phyloP scores from a whole-genome alignment of 1,139 yeast genomes.

The Scheffersomyces illinoinensis region DNA sequence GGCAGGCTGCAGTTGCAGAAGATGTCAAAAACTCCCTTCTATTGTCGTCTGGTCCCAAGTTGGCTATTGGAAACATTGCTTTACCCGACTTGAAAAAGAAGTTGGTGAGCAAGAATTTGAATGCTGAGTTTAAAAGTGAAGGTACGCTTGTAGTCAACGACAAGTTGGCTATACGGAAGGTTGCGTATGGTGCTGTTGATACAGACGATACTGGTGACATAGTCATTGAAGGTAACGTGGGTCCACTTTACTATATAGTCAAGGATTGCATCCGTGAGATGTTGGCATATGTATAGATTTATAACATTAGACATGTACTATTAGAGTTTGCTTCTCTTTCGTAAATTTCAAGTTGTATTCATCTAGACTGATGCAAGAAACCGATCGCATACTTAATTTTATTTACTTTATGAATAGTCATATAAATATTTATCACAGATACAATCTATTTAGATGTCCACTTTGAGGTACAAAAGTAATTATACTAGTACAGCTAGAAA shows the following conservation, averaged over 20 bases:
- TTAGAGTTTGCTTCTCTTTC: neutral
- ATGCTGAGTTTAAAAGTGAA: conserved; percentile 90
- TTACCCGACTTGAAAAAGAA: conserved; percentile 77
- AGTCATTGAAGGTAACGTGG: conserved; percentile 78
- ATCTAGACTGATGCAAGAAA: neutral
- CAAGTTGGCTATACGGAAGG: conserved; percentile 70
- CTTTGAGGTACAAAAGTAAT: too few relatives aligned
- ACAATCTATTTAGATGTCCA: too few relatives aligned
- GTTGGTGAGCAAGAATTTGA: conserved; percentile 57
- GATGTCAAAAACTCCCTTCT: conserved; percentile 8
- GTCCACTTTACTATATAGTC: conserved; percentile 76
- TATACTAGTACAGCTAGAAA: neutral
- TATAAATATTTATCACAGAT: too few relatives aligned
- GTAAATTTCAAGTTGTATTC: neutral
- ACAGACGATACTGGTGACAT: conserved; percentile 73
- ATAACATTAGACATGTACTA: neutral
- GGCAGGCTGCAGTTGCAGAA: conserved; percentile 8
- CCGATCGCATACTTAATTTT: too few relatives aligned
- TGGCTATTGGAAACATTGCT: conserved; percentile 87
- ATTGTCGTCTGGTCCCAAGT: conserved; percentile 30
- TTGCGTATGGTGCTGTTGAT: conserved; percentile 45
- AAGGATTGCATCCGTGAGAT: conserved; percentile 73
- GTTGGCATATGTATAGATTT: conserved; percentile 66
- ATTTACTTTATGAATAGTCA: too few relatives aligned
- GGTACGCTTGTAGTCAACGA: conserved; percentile 89